Percentiles rank a stretch among this genome's conserved stretches.
Conservation (phyloP, 129 eudicot genomes). For the Silybum marianum region DNA sequence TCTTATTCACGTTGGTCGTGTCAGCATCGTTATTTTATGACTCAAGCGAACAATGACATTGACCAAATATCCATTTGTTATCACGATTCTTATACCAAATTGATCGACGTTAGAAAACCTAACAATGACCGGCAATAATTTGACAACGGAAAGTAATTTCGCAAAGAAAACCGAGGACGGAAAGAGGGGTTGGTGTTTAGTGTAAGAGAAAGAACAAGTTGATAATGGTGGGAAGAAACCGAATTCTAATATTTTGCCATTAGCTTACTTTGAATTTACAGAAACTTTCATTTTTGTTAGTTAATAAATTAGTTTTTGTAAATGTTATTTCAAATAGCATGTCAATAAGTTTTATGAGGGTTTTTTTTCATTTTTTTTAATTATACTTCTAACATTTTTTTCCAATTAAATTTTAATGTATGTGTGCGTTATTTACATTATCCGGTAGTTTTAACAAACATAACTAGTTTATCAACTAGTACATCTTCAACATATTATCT, state of each 20-base stretch:
- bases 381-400: not conserved
- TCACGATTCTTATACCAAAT: slow-evolving; percentile 12
- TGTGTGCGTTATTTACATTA: not conserved
- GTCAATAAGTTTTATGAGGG: not conserved
- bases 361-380: not conserved
- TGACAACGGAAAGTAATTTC: slow-evolving; percentile 8
- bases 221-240: not conserved
- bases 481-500: not conserved
- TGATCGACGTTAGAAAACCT: not conserved
- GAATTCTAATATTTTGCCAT: not conserved
- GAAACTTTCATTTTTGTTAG: not conserved
- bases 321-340: not conserved
- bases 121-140: not conserved
- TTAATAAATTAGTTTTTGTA: not conserved
- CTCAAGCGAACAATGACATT: not conserved
- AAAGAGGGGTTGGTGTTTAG: not conserved
- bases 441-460: not conserved
- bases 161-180: not conserved
- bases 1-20: not conserved
- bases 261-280: not conserved
- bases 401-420: not conserved
- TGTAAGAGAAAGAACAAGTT: not conserved
- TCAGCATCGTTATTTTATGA: not conserved
- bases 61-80: not conserved
- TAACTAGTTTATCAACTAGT: not conserved